Evolutionary conservation across 1,284 basidiomycete species (phyloP).

Genomic region (Taiwanofungus camphoratus): DNA sequence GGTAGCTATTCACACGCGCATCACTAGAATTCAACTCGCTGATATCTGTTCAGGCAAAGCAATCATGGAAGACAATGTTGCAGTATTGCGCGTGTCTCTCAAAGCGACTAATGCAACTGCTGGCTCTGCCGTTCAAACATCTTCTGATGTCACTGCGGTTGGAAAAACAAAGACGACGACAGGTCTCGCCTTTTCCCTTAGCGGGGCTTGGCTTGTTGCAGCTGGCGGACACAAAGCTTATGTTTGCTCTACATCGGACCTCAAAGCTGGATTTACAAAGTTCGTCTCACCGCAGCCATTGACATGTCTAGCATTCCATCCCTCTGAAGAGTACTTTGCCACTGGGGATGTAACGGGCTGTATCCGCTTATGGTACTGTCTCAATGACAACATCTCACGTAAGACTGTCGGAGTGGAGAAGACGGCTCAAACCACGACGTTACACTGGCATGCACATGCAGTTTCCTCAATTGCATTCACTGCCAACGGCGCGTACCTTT

Average conservation of each 20-base stretch:
- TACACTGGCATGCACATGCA: slow-evolving; percentile 98
- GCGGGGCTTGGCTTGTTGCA: slow-evolving; percentile 79
- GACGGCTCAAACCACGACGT: slow-evolving; percentile 74
- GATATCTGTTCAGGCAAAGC: background rate
- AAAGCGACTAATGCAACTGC: slow-evolving; percentile 41
- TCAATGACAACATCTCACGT: slow-evolving; percentile 52
- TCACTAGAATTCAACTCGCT: background rate
- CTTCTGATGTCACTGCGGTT: slow-evolving; percentile 49
- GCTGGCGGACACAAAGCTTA: slow-evolving; percentile 80
- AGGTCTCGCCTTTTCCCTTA: slow-evolving; percentile 69
- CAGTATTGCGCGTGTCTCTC: slow-evolving; percentile 56
- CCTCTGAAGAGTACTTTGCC: slow-evolving; percentile 88
- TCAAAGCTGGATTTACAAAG: slow-evolving; percentile 74
- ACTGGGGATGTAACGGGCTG: slow-evolving; percentile 87
- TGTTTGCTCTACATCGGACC: slow-evolving; percentile 54
- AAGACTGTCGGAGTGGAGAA: slow-evolving; percentile 59
- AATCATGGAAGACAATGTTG: slow-evolving; percentile 42
- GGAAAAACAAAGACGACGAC: slow-evolving; percentile 66
- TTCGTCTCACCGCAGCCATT: slow-evolving; percentile 78
- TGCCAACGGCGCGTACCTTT: slow-evolving; percentile 84
- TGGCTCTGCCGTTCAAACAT: slow-evolving; percentile 37
- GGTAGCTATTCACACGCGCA: slow-evolving; percentile 32
- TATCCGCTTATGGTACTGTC: slow-evolving; percentile 90
- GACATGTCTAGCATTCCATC: slow-evolving; percentile 87
- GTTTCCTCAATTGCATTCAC: slow-evolving; percentile 90